phyloP scores from a whole-genome alignment of 2,329 filamentous ascomycete genomes.

The Colletotrichum euphorbiae region DNA sequence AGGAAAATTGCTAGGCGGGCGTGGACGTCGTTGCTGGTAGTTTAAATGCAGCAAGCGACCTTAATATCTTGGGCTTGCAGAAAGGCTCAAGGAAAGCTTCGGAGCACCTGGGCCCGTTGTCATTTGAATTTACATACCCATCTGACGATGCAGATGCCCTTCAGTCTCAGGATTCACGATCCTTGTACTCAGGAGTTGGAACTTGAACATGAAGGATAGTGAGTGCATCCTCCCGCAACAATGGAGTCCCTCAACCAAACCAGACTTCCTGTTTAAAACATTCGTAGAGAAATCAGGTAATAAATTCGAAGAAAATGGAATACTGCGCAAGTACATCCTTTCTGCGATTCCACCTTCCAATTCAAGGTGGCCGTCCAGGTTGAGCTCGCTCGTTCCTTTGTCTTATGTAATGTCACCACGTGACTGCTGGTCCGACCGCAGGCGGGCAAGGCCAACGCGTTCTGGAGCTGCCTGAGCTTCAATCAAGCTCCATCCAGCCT shows the following conservation, averaged over 20 bases:
- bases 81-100: background rate
- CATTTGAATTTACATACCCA: slow-evolving; percentile 16
- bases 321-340: too few relatives aligned
- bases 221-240: too few relatives aligned
- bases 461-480: slow-evolving; percentile 61
- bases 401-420: slow-evolving; percentile 40
- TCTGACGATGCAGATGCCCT: background rate
- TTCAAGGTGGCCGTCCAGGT: background rate
- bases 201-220: too few relatives aligned
- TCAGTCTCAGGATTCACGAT: background rate
- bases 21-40: background rate
- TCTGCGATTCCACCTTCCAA: background rate
- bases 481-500: slow-evolving; percentile 53
- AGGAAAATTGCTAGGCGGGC: background rate
- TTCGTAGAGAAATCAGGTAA: too few relatives aligned
- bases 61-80: background rate
- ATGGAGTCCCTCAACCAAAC: too few relatives aligned
- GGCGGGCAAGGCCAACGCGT: slow-evolving; percentile 51
- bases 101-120: background rate
- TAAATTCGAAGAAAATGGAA: too few relatives aligned
- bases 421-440: slow-evolving; percentile 38
- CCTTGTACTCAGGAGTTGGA: background rate
- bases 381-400: too few relatives aligned
- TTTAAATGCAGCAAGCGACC: background rate
- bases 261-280: too few relatives aligned